phyloP scores from a whole-genome alignment of 1,284 basidiomycete genomes.

The Bondarzewia mesenterica region DNA sequence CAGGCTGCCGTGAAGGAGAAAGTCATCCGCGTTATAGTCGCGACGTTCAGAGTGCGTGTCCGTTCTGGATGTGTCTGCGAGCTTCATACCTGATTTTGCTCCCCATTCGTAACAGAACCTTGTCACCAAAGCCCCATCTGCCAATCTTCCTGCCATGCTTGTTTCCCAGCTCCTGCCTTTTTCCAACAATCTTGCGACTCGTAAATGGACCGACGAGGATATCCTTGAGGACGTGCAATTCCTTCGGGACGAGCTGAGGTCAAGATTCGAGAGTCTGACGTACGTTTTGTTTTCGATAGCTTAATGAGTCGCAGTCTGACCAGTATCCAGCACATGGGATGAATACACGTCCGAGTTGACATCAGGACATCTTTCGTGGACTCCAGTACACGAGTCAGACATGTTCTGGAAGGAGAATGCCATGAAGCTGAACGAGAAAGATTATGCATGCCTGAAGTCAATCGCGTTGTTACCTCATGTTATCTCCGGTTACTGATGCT shows the following conservation, averaged over 20 bases:
- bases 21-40: conserved; percentile 90
- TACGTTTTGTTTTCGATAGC: conserved; percentile 31
- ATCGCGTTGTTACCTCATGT: conserved; percentile 13
- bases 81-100: background rate
- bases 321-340: conserved; percentile 76
- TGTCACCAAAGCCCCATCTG: conserved; percentile 70
- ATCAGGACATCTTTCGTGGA: conserved; percentile 90
- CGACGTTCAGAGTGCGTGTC: conserved; percentile 73
- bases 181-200: conserved; percentile 71
- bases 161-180: conserved; percentile 84
- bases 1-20: conserved; percentile 96
- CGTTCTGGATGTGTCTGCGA: background rate
- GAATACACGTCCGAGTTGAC: conserved; percentile 90
- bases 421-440: conserved; percentile 72
- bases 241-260: conserved; percentile 74
- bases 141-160: conserved; percentile 89
- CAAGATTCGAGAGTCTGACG: conserved; percentile 85
- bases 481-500: too few relatives aligned
- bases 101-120: conserved; percentile 79
- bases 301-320: background rate
- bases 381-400: conserved; percentile 92
- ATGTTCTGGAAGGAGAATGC: conserved; percentile 98
- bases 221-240: conserved; percentile 88
- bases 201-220: conserved; percentile 95
- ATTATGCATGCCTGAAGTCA: conserved; percentile 77